Percentiles rank a stretch among this genome's conserved stretches.
Conservation (phyloP, 2,329 filamentous ascomycete genomes). For the Botryotinia narcissicola region DNA sequence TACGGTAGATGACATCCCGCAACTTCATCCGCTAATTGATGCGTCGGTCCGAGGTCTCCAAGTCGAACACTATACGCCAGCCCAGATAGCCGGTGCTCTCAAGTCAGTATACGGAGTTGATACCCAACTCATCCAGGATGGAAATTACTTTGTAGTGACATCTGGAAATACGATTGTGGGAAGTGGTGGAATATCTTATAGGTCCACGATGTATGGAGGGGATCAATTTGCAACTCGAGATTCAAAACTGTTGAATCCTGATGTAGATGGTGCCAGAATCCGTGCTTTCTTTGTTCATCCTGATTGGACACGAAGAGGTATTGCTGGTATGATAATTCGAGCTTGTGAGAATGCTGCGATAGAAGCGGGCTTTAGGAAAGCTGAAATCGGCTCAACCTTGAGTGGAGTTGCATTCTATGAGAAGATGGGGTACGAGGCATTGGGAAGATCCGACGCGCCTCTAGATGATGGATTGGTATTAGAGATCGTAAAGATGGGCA, state of each 20-base stretch:
- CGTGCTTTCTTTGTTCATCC: constrained; percentile 29
- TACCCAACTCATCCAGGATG: constrained; percentile 24
- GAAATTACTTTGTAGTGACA: constrained; percentile 24
- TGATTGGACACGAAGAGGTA: constrained; percentile 18
- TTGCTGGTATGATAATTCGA: constrained; percentile 21
- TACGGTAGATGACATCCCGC: constrained; percentile 25
- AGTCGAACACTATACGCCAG: constrained; percentile 19
- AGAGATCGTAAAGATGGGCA: constrained; percentile 26
- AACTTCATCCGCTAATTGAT: constrained; percentile 24
- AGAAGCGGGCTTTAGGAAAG: constrained; percentile 23
- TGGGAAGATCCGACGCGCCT: constrained; percentile 19
- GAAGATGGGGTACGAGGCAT: constrained; percentile 22
- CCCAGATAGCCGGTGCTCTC: constrained; percentile 22
- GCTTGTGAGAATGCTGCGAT: constrained; percentile 23
- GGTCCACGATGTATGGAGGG: constrained; percentile 26
- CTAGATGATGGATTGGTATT: constrained; percentile 24
- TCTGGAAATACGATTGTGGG: constrained; percentile 17
- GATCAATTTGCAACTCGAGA: constrained; percentile 24
- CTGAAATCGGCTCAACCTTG: constrained; percentile 26
- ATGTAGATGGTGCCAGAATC: constrained; percentile 24
- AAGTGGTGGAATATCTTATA: constrained; percentile 25
- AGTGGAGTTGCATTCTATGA: constrained; percentile 25
- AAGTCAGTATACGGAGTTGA: constrained; percentile 26
- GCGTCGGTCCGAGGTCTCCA: constrained; percentile 26
- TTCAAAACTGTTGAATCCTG: constrained; percentile 21